A percentile compares a stretch with the other conserved stretches of the same genome.
Evolutionary conservation across 148 eudicot species (phyloP).

Genomic region (Cornus suecica): DNA sequence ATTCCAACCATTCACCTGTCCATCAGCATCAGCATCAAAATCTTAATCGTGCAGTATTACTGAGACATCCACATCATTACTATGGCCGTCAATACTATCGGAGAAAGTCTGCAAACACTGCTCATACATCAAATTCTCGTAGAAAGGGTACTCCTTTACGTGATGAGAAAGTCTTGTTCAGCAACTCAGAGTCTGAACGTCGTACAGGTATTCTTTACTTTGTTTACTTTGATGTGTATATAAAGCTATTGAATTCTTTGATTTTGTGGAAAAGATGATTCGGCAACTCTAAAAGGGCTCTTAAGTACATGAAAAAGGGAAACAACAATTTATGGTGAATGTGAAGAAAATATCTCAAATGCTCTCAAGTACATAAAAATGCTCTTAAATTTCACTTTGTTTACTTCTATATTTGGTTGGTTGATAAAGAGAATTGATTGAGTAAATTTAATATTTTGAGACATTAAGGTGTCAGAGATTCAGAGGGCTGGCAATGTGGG

Average conservation of each 20-base stretch:
- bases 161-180: slow-evolving; percentile 43
- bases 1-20: slow-evolving; percentile 28
- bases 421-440: no score
- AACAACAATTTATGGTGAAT: no score
- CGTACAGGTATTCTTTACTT: slow-evolving; percentile 40
- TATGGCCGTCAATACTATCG: slow-evolving; percentile 55
- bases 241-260: not conserved
- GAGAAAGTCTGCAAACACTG: slow-evolving; percentile 37
- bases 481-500: no score
- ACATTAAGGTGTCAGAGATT: no score
- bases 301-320: no score
- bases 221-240: not conserved
- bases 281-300: no score
- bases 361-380: no score
- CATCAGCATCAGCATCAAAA: slow-evolving; percentile 41
- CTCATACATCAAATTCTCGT: slow-evolving; percentile 51
- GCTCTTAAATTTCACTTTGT: no score
- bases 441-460: no score
- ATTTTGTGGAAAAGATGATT: not conserved
- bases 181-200: slow-evolving; percentile 32
- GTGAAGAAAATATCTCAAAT: no score
- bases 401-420: no score
- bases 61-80: slow-evolving; percentile 51
- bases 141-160: slow-evolving; percentile 36
- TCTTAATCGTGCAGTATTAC: slow-evolving; percentile 37